Base-by-base conservation (phyloP, 805 yeast species). In the Lachancea cidri region DNA sequence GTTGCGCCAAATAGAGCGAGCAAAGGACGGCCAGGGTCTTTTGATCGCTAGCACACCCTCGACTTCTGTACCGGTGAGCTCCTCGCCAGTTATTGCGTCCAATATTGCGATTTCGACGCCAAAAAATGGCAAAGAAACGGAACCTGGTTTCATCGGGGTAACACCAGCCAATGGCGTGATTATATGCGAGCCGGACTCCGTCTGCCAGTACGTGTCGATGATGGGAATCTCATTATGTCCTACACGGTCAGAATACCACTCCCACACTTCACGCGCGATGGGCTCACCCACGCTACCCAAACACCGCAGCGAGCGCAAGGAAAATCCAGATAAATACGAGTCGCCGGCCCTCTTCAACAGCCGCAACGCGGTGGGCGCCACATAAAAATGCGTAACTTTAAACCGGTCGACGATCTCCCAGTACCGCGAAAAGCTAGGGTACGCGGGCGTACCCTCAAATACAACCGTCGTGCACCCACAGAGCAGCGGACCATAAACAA, bases 251-350 rank as follows among this genome's bases (percentile, higher is more conserved):
- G 77, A 76, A 62, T 82, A 83, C 93, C 93, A 83, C 60, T 83
- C 87, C 93, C 93, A 83, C 47, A 83, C 81, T 56, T 83, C 93
- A 30, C 88, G 82, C 33, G 88, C 83, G 54, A 83, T 83, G 52
- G 93, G 93, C 62, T 83, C 93, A 67, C 93, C 93, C 38, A 83
- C 93, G 16, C 91, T 83, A 38, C 91, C 93, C 49, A 84, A 68
- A 25, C 78, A 74, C 66, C 93, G 75, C 53, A 83, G 66, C 6
- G 85, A 72, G 19, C 74, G 66, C 55, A 84, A 68, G 54, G 82
- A 83, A 59, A 76, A 77, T 43, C 75, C 74, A 45, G 71, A 76
- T 51, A 82, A 75, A 54, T 71, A 79, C 8, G 66, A 60, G 55
- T 77, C 81, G 48, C 93, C 93, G 22, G 86, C 81, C 61, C 84